phyloP scores from a whole-genome alignment of 371 early-diverging fungal species.

The Dinochytrium kinnereticum region DNA sequence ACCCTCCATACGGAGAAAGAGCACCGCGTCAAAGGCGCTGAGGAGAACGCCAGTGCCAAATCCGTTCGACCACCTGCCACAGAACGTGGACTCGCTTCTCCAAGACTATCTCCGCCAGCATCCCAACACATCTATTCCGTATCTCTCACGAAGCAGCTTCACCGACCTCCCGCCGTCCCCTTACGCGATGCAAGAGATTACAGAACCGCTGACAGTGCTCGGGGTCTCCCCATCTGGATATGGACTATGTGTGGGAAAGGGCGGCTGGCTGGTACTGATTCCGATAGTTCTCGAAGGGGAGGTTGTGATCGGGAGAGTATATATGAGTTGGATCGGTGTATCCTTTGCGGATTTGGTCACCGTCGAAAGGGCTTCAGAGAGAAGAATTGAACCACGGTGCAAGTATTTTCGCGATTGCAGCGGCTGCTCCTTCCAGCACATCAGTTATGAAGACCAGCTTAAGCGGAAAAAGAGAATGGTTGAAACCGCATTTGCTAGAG shows the following conservation, averaged over 20 bases:
- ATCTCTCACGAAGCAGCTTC: background rate
- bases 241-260: slow-evolving; percentile 27
- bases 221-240: slow-evolving; percentile 11
- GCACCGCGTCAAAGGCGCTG: background rate
- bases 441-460: slow-evolving; percentile 62
- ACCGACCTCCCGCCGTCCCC: background rate
- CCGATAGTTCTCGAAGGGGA: slow-evolving; percentile 62
- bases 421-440: slow-evolving; percentile 68
- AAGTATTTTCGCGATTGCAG: slow-evolving; percentile 63
- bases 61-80: background rate
- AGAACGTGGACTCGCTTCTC: background rate
- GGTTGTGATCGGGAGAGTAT: slow-evolving; percentile 52
- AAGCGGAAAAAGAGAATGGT: slow-evolving; percentile 58
- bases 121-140: background rate
- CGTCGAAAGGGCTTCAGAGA: slow-evolving; percentile 48
- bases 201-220: slow-evolving; percentile 11
- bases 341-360: slow-evolving; percentile 62
- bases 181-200: background rate
- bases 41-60: background rate
- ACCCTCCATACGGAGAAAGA: too few species aligned
- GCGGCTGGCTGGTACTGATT: slow-evolving; percentile 56
- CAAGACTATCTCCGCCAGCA: background rate
- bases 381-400: slow-evolving; percentile 59
- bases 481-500: slow-evolving; percentile 46
- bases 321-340: slow-evolving; percentile 52